Conservation (phyloP, 2,329 filamentous ascomycete species). For the Intubia oerlemansii region DNA sequence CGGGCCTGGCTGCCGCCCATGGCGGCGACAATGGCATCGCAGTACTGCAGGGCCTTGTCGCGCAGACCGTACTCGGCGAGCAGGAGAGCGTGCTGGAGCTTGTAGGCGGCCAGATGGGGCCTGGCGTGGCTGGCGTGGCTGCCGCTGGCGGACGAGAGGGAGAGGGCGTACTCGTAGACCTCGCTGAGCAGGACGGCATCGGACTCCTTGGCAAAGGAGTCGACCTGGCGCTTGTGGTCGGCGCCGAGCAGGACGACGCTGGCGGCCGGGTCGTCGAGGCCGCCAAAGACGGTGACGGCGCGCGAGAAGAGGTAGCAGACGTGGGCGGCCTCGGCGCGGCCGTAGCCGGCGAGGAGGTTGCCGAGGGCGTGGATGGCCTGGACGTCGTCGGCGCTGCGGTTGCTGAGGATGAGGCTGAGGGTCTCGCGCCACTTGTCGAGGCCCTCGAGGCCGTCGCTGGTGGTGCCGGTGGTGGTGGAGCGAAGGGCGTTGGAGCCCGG, state of each 20-base stretch:
- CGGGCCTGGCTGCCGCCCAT: slow-evolving; percentile 68
- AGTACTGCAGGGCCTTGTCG: slow-evolving; percentile 75
- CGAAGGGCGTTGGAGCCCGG: too few relatives aligned
- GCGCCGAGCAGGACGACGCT: slow-evolving; percentile 63
- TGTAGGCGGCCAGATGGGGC: slow-evolving; percentile 72
- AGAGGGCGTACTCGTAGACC: slow-evolving; percentile 77
- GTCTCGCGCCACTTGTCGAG: slow-evolving; percentile 92
- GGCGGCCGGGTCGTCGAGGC: slow-evolving; percentile 58
- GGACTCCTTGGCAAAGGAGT: slow-evolving; percentile 56
- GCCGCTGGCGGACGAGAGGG: slow-evolving; percentile 38
- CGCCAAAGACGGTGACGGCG: slow-evolving; percentile 49
- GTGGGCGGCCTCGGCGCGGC: slow-evolving; percentile 76
- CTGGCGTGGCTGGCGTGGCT: not conserved
- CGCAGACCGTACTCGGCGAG: slow-evolving; percentile 69
- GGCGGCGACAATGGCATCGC: slow-evolving; percentile 56
- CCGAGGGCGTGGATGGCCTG: slow-evolving; percentile 63
- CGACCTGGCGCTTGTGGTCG: slow-evolving; percentile 51
- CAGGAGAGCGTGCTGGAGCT: slow-evolving; percentile 66
- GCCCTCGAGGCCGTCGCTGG: slow-evolving; percentile 62
- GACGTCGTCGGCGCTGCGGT: slow-evolving; percentile 62
- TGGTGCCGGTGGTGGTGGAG: slow-evolving; percentile 35
- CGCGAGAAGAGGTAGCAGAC: slow-evolving; percentile 83
- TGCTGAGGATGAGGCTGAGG: slow-evolving; percentile 64
- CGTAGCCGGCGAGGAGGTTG: slow-evolving; percentile 64
- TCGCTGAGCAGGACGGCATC: slow-evolving; percentile 89